Conservation (phyloP, 2,329 filamentous ascomycete genomes). For the Ophiostoma triangulosporum region DNA sequence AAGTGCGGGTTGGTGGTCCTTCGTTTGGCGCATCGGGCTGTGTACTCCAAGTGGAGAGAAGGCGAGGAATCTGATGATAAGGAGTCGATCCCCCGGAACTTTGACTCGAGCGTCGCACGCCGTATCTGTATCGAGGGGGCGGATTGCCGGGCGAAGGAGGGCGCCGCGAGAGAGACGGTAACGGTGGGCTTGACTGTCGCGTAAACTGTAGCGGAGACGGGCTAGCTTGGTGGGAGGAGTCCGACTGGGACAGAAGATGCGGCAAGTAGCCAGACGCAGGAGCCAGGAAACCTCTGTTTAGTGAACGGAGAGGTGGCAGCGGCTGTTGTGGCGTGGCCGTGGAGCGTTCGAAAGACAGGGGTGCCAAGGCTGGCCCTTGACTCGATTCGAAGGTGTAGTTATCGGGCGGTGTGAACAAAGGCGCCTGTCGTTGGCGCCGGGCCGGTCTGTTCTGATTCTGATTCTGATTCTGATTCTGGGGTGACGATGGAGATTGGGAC, state of each 20-base stretch:
- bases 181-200: no score
- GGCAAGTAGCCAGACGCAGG: not conserved
- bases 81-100: no score
- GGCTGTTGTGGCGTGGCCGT: not conserved
- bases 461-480: not conserved
- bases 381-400: slow-evolving; percentile 3
- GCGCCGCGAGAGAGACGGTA: not conserved
- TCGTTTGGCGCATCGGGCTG: no score
- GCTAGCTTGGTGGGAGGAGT: not conserved
- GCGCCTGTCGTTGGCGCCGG: not conserved
- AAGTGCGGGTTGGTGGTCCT: no score
- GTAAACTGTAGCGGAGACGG: no score
- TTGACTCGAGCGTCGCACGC: no score
- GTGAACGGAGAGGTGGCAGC: slow-evolving; percentile 8
- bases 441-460: not conserved
- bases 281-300: not conserved
- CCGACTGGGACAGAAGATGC: not conserved
- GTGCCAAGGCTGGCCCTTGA: slow-evolving; percentile 9
- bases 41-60: no score
- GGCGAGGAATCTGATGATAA: no score
- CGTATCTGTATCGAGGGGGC: slow-evolving; percentile 2
- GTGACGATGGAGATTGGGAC: not conserved
- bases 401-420: slow-evolving; percentile 7
- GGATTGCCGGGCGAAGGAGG: slow-evolving; percentile 13
- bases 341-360: not conserved